Evolutionary conservation across 1,284 basidiomycete genomes (phyloP), one percentile per base, ranked within the genome.

Genomic region (Sporisorium reilianum): DNA sequence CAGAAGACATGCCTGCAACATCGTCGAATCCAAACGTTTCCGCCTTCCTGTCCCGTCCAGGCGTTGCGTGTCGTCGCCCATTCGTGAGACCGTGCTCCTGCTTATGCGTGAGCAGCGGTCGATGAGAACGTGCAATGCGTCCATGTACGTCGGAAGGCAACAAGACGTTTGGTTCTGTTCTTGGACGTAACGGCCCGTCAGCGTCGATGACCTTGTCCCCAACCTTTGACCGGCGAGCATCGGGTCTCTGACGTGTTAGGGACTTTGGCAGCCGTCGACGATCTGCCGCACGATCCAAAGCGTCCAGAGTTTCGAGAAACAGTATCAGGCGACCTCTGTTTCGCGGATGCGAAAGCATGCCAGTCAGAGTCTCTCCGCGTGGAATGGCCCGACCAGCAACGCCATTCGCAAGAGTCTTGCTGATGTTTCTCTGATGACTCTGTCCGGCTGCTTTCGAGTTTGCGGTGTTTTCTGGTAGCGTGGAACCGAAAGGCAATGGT

Each of bases 1-100:
- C 74, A 0, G 74, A 76, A 22, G 74, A 76, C 59, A 76, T 68
- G 12, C 74, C 74, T 0, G 61, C 69, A 5, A 58, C 36, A 28
- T 74, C 71, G 10, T 68, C 71, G 12, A 51, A 44, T 18, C 51
- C 51, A 5, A 26, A 40, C 4, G 26, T 32, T 14, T 7, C 59
- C 3, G 22, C 6, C 38, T 49, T 57, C 30, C 46, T 48, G n/a
- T 55, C 52, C 20, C 56, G 50, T 12, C 36, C 45, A 25, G 59
- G 40, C 6, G 49, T 54, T 6, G 36, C 50, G 16, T 50, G 54
- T 20, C 57, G 54, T 46, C 57, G 57, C 5, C 22, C 28, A 45
- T 38, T 40, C 22, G 50, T 23, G 34, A 42, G 22, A 16, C 44
- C 26, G 5, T 42, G 54, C 9, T 70, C 62, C 25, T 60, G 54